These are phyloP conservation scores for Mucor piriformis DNA, from an alignment of 371 early-diverging fungal genomes.

Conservation along the genomic window DNA sequence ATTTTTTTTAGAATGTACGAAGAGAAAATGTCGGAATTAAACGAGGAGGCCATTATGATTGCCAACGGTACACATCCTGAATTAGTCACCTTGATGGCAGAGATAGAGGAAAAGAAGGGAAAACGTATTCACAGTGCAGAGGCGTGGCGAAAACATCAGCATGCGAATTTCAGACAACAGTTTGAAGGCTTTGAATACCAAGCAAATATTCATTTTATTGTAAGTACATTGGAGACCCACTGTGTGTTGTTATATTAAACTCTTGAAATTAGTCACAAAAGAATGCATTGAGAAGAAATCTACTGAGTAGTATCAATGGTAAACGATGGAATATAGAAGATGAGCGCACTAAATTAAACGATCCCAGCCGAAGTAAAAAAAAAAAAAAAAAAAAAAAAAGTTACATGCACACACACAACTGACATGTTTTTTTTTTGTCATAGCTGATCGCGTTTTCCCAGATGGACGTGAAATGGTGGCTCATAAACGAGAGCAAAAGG, in stretches of 20 bases:
- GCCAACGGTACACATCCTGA: constrained; percentile 66
- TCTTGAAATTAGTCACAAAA: constrained; percentile 33
- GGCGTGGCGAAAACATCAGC: constrained; percentile 56
- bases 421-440: constrained; percentile 16
- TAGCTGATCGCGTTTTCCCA: constrained; percentile 17
- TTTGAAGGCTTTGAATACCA: constrained; percentile 60
- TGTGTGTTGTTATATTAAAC: not conserved
- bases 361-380: constrained; percentile 19
- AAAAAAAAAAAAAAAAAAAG: not conserved
- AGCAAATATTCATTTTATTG: constrained; percentile 54
- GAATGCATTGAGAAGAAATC: constrained; percentile 27
- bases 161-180: constrained; percentile 48
- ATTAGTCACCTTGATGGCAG: constrained; percentile 55
- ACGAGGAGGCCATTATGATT: constrained; percentile 62
- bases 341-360: constrained; percentile 29
- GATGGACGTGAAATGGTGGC: constrained; percentile 40
- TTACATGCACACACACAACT: not conserved
- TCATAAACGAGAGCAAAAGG: constrained; percentile 39
- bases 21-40: constrained; percentile 61
- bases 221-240: constrained; percentile 20
- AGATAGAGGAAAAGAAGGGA: constrained; percentile 60
- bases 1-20: constrained; percentile 55
- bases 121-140: constrained; percentile 57
- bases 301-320: constrained; percentile 15
- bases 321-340: constrained; percentile 29